Percentiles rank a stretch among this genome's conserved stretches.
These are phyloP conservation scores for Mucuna pruriens DNA, from an alignment of 306 rosid species.

Conservation along the genomic window DNA sequence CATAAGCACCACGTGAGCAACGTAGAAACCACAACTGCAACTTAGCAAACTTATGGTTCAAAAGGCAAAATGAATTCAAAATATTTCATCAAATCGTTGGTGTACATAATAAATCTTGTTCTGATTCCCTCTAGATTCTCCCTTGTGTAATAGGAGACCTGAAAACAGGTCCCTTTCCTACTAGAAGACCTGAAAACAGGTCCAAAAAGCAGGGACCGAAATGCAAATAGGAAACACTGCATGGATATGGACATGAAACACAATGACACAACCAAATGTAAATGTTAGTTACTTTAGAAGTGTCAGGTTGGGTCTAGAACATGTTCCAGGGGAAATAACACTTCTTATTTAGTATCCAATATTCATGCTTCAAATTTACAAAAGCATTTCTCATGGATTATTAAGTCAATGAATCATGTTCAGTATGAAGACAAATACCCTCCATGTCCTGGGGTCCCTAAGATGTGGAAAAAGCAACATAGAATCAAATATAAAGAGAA, in stretches of 20 bases:
- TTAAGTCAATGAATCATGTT: constrained; percentile 15
- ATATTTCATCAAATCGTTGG: too few species aligned
- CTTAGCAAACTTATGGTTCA: too few species aligned
- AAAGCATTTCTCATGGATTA: constrained; percentile 16
- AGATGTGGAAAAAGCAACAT: not conserved
- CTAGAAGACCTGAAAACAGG: not conserved
- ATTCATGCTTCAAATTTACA: not conserved
- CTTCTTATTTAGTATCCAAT: too few species aligned
- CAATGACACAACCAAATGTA: not conserved
- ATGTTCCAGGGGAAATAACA: too few species aligned
- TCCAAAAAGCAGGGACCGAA: not conserved
- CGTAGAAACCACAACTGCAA: too few species aligned
- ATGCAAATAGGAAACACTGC: not conserved
- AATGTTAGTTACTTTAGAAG: constrained; percentile 5
- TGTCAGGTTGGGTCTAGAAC: not conserved
- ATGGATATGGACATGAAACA: not conserved
- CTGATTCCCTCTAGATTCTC: too few species aligned
- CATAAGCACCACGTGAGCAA: too few species aligned
- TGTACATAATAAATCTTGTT: too few species aligned
- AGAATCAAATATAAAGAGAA: constrained; percentile 13
- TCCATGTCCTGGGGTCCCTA: not conserved
- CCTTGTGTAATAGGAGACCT: too few species aligned
- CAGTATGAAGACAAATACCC: not conserved
- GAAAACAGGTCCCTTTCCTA: too few species aligned
- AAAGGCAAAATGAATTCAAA: too few species aligned